Evolutionary conservation across 352 stramenopile species (phyloP).

Genomic region (Globisporangium acanthophoron): DNA sequence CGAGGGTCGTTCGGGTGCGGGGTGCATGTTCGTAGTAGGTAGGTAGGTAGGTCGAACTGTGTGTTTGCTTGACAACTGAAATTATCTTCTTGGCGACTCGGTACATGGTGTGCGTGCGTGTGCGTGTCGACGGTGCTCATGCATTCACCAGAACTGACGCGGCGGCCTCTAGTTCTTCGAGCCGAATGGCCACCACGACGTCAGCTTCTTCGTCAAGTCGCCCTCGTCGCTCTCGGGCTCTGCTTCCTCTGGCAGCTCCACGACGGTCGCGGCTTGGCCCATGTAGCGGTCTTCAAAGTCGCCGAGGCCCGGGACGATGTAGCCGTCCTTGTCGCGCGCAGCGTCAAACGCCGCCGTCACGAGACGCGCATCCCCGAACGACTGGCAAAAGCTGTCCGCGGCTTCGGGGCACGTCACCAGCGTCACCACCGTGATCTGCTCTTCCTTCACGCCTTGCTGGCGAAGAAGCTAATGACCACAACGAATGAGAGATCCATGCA

Average conservation of each 20-base stretch:
- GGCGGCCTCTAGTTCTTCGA: constrained; percentile 6
- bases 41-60: background rate
- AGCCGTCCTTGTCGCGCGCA: constrained; percentile 43
- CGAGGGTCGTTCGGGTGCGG: background rate
- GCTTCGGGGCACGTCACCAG: constrained; percentile 75
- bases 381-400: constrained; percentile 71
- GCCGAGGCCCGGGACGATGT: constrained; percentile 70
- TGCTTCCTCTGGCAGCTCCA: constrained; percentile 28
- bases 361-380: constrained; percentile 64
- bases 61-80: background rate
- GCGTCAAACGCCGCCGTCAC: constrained; percentile 77
- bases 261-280: constrained; percentile 24
- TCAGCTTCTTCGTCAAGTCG: constrained; percentile 38
- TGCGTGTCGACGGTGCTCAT: too few relatives aligned
- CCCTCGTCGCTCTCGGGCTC: constrained; percentile 24
- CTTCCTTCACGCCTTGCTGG: constrained; percentile 63
- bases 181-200: constrained; percentile 30
- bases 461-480: constrained; percentile 39
- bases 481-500: too few relatives aligned
- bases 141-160: background rate
- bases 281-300: constrained; percentile 73
- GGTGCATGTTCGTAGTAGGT: background rate
- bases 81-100: background rate
- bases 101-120: background rate
- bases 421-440: constrained; percentile 77